Base-by-base conservation (phyloP, 106 monocot species). In the Iris macrosiphon region DNA sequence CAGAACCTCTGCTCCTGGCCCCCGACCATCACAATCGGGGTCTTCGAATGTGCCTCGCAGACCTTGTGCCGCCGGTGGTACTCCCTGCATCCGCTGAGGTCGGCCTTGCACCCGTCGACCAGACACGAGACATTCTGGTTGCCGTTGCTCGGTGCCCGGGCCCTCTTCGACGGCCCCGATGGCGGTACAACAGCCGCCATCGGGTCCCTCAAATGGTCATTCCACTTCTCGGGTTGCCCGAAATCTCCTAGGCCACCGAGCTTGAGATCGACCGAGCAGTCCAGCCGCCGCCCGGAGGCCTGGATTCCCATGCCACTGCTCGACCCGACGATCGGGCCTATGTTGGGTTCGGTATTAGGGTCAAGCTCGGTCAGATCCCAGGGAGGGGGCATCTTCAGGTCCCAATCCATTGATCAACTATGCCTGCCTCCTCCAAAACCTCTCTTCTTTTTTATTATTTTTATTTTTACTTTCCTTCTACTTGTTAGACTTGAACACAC, bases 331-430 rank as follows among this genome's bases (percentile, higher is more conserved):
- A 52, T 52, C 12, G 57, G 50, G 16, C 66, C 69, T 12, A 64
- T 49, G 62, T 46, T 45, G 42, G 51, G 64, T n/a, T 69, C 71
- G 7, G 57, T 24, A 27, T 65, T 65, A 8, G 40, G 55, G 47
- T 74, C 73, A 38, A 84, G 52, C 45, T 90, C 89, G 7, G 69
- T 19, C 7, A 80, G 55, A 32, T 84, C 89, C 83, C 79, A 80
- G 22, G 81, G 41, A n/a, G n/a, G n/a, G 14, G 79, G 63, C 57
- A 77, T 76, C 70, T 89, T 83, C 63, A 60, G 45, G 11, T 79
- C 73, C 88, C 83, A 84, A 22, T 80, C 89, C 84, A 84, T n/a
- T 89, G 29, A n/a, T n/a, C n/a, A n/a, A n/a, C n/a, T n/a, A n/a
- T n/a, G n/a, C n/a, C n/a, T n/a, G n/a, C n/a, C n/a, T n/a, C n/a